A percentile compares a stretch with the other conserved stretches of the same genome.
These are phyloP conservation scores for Ophiostoma sp. DNA, from an alignment of 2,329 filamentous ascomycete species.

Conservation along the genomic window DNA sequence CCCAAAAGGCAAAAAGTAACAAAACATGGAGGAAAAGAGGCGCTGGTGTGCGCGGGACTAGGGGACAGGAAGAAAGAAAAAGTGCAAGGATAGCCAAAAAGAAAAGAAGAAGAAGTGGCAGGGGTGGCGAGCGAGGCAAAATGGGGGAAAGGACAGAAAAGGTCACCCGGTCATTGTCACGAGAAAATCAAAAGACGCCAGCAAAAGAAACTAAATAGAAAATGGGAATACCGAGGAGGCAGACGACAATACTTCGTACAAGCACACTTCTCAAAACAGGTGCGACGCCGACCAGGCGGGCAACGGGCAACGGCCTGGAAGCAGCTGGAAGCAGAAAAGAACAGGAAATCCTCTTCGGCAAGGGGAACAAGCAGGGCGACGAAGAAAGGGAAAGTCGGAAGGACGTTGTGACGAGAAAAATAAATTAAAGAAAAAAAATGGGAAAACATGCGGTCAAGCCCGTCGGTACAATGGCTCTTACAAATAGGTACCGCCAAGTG, in stretches of 20 bases:
- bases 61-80: neutral
- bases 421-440: neutral
- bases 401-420: neutral
- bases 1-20: neutral
- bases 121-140: conserved; percentile 5
- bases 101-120: neutral
- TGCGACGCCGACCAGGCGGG: conserved; percentile 25
- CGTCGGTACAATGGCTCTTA: neutral
- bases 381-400: neutral
- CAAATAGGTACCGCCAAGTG: neutral
- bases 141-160: neutral
- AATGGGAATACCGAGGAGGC: neutral
- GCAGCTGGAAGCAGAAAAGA: conserved; percentile 13
- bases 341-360: conserved; percentile 8
- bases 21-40: conserved; percentile 7
- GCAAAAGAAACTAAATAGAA: neutral
- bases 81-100: no score
- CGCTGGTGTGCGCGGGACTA: neutral
- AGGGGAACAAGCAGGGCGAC: conserved; percentile 2
- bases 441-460: conserved; percentile 13
- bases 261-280: no score
- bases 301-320: conserved; percentile 17
- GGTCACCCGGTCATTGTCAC: conserved; percentile 9
- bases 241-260: neutral
- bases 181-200: neutral